A percentile compares a stretch with the other conserved stretches of the same genome.
These are phyloP conservation scores for Talaromyces wortmannii DNA, from an alignment of 495 filamentous ascomycete genomes.

Conservation along the genomic window DNA sequence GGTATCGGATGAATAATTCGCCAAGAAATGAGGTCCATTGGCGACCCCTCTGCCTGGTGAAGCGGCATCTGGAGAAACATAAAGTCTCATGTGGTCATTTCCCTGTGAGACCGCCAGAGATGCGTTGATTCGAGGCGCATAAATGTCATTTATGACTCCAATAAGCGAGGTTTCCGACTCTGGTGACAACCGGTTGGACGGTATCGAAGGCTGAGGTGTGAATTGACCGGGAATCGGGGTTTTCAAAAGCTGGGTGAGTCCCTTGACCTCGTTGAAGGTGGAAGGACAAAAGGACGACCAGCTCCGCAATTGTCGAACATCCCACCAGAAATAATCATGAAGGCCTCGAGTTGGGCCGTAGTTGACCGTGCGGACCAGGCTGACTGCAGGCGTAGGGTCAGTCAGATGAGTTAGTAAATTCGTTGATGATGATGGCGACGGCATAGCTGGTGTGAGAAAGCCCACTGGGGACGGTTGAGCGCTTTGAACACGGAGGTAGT, in stretches of 20 bases:
- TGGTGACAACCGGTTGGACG: conserved; percentile 51
- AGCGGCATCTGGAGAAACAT: conserved; percentile 47
- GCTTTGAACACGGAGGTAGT: conserved; percentile 29
- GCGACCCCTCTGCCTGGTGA: conserved; percentile 41
- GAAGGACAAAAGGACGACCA: conserved; percentile 72
- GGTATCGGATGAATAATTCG: conserved; percentile 64
- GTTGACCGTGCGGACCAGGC: conserved; percentile 73
- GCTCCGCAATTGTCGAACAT: conserved; percentile 75
- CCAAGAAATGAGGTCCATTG: conserved; percentile 54
- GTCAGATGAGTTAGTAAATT: conserved; percentile 75
- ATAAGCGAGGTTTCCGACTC: conserved; percentile 69
- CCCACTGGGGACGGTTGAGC: conserved; percentile 43
- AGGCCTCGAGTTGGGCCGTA: conserved; percentile 60
- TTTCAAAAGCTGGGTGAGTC: conserved; percentile 66
- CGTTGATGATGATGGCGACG: conserved; percentile 47
- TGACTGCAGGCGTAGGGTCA: conserved; percentile 68
- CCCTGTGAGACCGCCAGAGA: conserved; percentile 65
- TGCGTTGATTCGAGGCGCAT: conserved; percentile 72
- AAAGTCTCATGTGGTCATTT: conserved; percentile 50
- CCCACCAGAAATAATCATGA: conserved; percentile 89
- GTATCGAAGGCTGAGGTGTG: conserved; percentile 51
- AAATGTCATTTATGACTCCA: conserved; percentile 60
- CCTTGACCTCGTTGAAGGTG: conserved; percentile 66
- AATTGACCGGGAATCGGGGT: conserved; percentile 56
- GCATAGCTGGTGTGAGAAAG: conserved; percentile 24